These are phyloP conservation scores for Endocladia muricata DNA, from an alignment of 31 red algal genomes.

Conservation along the genomic window DNA sequence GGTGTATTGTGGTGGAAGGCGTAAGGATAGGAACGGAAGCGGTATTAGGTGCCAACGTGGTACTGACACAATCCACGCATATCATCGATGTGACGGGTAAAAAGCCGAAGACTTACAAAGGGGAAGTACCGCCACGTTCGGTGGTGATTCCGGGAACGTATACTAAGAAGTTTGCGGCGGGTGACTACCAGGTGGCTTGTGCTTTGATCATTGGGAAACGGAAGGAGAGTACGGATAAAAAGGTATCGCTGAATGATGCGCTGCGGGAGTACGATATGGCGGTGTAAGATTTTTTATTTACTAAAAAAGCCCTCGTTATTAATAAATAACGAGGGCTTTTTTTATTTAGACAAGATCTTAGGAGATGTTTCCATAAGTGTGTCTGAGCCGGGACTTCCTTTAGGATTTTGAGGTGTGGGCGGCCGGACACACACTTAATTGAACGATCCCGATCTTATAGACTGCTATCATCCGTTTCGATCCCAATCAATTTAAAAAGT, in stretches of 20 bases:
- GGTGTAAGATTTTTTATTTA: neutral
- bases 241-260: neutral
- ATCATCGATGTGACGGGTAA: neutral
- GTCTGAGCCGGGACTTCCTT: too few species aligned
- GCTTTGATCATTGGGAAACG: neutral
- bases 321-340: too few species aligned
- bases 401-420: too few species aligned
- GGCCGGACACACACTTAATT: too few species aligned
- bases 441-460: too few species aligned
- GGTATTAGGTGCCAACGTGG: neutral
- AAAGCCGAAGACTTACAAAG: neutral
- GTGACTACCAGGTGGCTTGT: neutral
- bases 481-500: too few species aligned
- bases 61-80: neutral
- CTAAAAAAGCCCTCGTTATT: too few species aligned
- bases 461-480: too few species aligned
- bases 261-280: neutral
- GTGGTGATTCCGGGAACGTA: neutral
- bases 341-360: too few species aligned
- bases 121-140: neutral
- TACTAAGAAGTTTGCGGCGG: neutral
- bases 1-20: slow-evolving; percentile 6
- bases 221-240: neutral
- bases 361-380: too few species aligned
- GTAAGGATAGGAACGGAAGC: neutral